Conservation (phyloP, 176 grass and related monocot species). For the Rhynchospora pubera region DNA sequence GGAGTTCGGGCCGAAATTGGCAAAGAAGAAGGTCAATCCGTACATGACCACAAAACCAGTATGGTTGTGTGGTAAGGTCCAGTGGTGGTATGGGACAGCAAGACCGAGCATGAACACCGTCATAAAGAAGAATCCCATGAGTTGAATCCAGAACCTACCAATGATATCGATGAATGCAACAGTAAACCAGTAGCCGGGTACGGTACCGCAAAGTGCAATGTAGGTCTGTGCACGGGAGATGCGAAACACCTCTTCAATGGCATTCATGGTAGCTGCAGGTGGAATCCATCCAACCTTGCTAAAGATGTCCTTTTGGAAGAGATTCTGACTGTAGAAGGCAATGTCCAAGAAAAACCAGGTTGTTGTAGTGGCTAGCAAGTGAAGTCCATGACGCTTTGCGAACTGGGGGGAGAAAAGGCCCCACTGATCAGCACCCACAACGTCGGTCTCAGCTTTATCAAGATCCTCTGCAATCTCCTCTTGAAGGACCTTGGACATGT, state of each 20-base stretch:
- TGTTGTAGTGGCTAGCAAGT: constrained; percentile 49
- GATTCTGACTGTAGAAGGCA: constrained; percentile 84
- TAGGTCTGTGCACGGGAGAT: constrained; percentile 54
- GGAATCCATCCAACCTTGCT: constrained; percentile 68
- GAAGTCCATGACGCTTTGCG: constrained; percentile 36
- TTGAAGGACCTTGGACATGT: constrained; percentile 68
- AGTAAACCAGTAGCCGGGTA: constrained; percentile 86
- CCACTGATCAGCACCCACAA: constrained; percentile 7
- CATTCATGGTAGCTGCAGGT: constrained; percentile 45
- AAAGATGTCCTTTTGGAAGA: constrained; percentile 94
- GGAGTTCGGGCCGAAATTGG: constrained; percentile 45
- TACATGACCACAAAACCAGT: constrained; percentile 58
- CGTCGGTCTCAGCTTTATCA: neutral
- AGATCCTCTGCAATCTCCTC: constrained; percentile 34
- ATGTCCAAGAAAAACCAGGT: constrained; percentile 89
- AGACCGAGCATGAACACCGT: constrained; percentile 67
- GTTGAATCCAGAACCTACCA: constrained; percentile 61
- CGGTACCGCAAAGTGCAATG: constrained; percentile 72
- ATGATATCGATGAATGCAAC: constrained; percentile 61
- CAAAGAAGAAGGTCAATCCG: constrained; percentile 50
- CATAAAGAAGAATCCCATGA: constrained; percentile 71
- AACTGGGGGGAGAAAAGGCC: constrained; percentile 76
- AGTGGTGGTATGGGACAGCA: constrained; percentile 41
- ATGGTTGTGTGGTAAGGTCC: constrained; percentile 33
- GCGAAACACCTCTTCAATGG: constrained; percentile 58